phyloP scores from a whole-genome alignment of 1,139 yeast species.

The Yamadazyma membranifaciens region DNA sequence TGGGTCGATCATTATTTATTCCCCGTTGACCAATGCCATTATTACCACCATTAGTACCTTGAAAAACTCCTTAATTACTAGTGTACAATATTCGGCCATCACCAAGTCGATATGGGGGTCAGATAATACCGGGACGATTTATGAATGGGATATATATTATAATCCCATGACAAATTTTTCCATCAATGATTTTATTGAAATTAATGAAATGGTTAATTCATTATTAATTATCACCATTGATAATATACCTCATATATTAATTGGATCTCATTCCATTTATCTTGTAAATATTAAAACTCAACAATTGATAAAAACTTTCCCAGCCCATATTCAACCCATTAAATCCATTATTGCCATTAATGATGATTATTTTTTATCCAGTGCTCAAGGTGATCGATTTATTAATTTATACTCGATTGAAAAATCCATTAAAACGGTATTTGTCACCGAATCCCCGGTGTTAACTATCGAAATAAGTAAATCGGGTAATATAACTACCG shows the following conservation, averaged over 20 bases:
- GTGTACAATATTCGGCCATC: slow-evolving; percentile 43
- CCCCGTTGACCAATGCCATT: slow-evolving; percentile 63
- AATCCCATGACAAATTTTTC: slow-evolving; percentile 41
- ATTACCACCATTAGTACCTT: slow-evolving; percentile 50
- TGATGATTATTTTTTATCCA: slow-evolving; percentile 54
- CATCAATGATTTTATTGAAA: slow-evolving; percentile 36
- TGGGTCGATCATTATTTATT: slow-evolving; percentile 64
- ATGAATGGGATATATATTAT: slow-evolving; percentile 61
- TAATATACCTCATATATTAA: slow-evolving; percentile 46
- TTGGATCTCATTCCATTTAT: slow-evolving; percentile 64
- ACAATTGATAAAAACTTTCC: slow-evolving; percentile 48
- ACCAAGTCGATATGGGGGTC: slow-evolving; percentile 59
- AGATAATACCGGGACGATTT: slow-evolving; percentile 60
- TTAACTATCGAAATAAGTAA: slow-evolving; percentile 38
- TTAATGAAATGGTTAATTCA: slow-evolving; percentile 31
- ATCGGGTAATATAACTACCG: not conserved
- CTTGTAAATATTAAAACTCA: slow-evolving; percentile 43
- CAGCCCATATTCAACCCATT: slow-evolving; percentile 74
- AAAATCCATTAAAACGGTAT: slow-evolving; percentile 46
- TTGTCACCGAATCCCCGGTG: slow-evolving; percentile 68
- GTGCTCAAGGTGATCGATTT: slow-evolving; percentile 77
- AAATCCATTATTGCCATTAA: slow-evolving; percentile 43
- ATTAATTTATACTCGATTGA: slow-evolving; percentile 64
- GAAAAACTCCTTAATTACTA: slow-evolving; percentile 52
- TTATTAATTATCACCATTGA: slow-evolving; percentile 35